A percentile compares a stretch with the other conserved stretches of the same genome.
Conservation (phyloP, 2,329 filamentous ascomycete genomes). For the Fusarium chuoi region DNA sequence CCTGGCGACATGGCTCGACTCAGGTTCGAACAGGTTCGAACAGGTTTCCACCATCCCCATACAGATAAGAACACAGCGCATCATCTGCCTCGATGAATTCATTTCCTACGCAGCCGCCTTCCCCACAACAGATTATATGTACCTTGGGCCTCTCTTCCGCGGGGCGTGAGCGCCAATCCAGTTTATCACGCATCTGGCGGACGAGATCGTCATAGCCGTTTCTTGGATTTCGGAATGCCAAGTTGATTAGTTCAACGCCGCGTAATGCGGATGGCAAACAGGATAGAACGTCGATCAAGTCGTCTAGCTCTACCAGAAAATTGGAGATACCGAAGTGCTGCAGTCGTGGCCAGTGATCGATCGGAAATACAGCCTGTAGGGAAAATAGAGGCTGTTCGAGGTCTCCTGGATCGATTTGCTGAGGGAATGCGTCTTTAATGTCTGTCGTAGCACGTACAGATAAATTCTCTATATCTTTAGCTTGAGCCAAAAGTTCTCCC, state of each 20-base stretch:
- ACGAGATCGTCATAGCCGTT: not conserved
- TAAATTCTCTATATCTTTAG: not conserved
- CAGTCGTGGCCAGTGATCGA: not conserved
- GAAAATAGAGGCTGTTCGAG: not conserved
- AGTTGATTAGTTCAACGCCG: not conserved
- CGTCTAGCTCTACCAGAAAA: not conserved
- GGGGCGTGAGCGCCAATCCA: not conserved
- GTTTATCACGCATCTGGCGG: not conserved
- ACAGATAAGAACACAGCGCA: not conserved
- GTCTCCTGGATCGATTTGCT: not conserved
- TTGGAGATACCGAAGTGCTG: not conserved
- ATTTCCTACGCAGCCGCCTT: rapidly evolving
- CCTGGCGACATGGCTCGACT: not conserved
- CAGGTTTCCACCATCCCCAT: not conserved
- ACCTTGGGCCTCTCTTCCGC: not conserved
- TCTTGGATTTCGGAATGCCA: not conserved
- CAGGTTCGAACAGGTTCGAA: not conserved
- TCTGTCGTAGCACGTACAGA: not conserved
- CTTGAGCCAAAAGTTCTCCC: not conserved
- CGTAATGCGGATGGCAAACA: not conserved
- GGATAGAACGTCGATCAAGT: not conserved
- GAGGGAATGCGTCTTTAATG: rapidly evolving
- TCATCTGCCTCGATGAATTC: not conserved
- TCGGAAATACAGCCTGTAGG: not conserved
- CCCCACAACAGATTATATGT: not conserved